A percentile compares a stretch with the other conserved stretches of the same genome.
These are phyloP conservation scores for Torulaspora quercuum DNA, from an alignment of 805 yeast genomes.

Conservation along the genomic window DNA sequence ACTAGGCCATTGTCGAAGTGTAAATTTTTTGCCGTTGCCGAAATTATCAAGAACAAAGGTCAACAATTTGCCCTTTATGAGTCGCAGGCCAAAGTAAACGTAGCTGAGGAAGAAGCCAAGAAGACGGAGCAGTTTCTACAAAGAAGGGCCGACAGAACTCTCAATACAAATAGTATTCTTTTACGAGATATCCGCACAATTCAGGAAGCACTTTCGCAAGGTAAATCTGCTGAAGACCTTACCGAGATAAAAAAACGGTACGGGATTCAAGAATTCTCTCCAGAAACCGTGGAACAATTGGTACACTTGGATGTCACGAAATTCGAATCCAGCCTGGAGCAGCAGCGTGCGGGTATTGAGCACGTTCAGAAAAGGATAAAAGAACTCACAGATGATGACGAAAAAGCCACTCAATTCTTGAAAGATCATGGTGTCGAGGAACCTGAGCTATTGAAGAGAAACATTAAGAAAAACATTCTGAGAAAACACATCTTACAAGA, in stretches of 20 bases:
- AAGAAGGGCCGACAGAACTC: conserved; percentile 42
- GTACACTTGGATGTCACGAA: conserved; percentile 40
- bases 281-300: conserved; percentile 37
- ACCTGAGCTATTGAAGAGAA: conserved; percentile 43
- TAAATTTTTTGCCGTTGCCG: conserved; percentile 88
- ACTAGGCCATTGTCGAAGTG: conserved; percentile 80
- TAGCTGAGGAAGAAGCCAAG: conserved; percentile 59
- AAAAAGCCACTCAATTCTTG: conserved; percentile 34
- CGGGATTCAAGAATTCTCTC: conserved; percentile 47
- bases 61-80: conserved; percentile 84
- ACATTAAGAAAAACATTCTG: conserved; percentile 66
- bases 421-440: conserved; percentile 38
- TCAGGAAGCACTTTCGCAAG: conserved; percentile 31
- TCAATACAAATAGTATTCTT: conserved; percentile 26
- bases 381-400: conserved; percentile 37
- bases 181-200: conserved; percentile 31
- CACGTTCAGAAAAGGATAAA: conserved; percentile 38
- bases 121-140: conserved; percentile 54
- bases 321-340: conserved; percentile 30
- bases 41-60: conserved; percentile 83
- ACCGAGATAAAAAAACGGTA: conserved; percentile 43
- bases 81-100: conserved; percentile 63
- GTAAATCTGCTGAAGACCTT: conserved; percentile 40
- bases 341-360: conserved; percentile 35
- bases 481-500: conserved; percentile 52